phyloP scores from a whole-genome alignment of 306 rosid genomes.

The Boehmeria nivea region DNA sequence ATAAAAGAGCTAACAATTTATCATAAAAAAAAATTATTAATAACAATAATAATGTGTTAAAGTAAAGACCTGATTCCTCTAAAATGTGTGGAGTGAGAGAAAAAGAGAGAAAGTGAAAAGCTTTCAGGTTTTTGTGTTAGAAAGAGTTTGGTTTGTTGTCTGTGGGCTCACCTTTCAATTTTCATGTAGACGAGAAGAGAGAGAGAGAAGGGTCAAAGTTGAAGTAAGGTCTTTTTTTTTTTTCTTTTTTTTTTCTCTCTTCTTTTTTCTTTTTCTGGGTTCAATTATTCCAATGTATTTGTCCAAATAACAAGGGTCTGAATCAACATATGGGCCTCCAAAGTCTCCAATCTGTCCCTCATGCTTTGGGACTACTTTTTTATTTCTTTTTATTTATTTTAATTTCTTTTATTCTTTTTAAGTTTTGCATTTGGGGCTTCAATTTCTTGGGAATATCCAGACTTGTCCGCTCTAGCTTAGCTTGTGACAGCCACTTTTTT shows the following conservation, averaged over 20 bases:
- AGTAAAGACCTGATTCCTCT: slow-evolving; percentile 19
- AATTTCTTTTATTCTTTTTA: slow-evolving; percentile 1
- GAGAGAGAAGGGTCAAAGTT: slow-evolving; percentile 32
- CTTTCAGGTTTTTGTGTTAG: slow-evolving; percentile 14
- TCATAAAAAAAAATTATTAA: neutral
- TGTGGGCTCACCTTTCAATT: slow-evolving; percentile 27
- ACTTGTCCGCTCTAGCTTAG: neutral
- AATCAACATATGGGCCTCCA: slow-evolving; percentile 31
- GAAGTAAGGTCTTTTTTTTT: slow-evolving; percentile 13
- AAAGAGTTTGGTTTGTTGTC: slow-evolving; percentile 24
- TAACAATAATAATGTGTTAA: slow-evolving; percentile 1
- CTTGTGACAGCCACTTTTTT: neutral
- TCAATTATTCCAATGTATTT: slow-evolving; percentile 38
- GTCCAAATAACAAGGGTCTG: slow-evolving; percentile 33
- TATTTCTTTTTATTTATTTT: neutral
- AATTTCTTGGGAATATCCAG: slow-evolving; percentile 11
- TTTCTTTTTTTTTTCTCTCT: slow-evolving; percentile 10
- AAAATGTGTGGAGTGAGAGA: slow-evolving; percentile 35
- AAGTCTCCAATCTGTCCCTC: slow-evolving; percentile 36
- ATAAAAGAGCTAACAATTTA: slow-evolving; percentile 10
- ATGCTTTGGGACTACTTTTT: slow-evolving; percentile 12
- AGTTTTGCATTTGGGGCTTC: slow-evolving; percentile 17
- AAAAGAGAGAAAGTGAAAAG: slow-evolving; percentile 8
- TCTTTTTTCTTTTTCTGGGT: neutral
- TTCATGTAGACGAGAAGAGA: slow-evolving; percentile 3